Percentiles rank a stretch among this genome's conserved stretches.
phyloP scores from a whole-genome alignment of 2,329 filamentous ascomycete species.

The Pseudogymnoascus sp. region DNA sequence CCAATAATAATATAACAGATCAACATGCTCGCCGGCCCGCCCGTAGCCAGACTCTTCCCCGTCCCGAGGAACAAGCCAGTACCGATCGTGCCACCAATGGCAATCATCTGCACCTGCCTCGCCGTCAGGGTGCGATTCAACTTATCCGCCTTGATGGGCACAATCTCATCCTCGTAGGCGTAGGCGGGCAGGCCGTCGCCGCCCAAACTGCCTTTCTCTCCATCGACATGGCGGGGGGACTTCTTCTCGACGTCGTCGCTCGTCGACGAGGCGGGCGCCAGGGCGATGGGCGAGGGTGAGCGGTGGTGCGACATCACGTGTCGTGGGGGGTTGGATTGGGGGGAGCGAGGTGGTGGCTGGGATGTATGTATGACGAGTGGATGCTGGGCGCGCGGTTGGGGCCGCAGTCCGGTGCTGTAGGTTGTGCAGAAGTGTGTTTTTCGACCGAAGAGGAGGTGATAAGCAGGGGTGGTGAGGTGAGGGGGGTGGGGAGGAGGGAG shows the following conservation, averaged over 20 bases:
- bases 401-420: background rate
- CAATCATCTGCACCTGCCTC: slow-evolving; percentile 62
- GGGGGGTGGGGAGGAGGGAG: background rate
- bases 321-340: background rate
- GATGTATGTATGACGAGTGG: background rate
- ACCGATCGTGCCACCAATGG: slow-evolving; percentile 51
- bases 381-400: background rate
- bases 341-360: background rate
- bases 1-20: slow-evolving; percentile 50
- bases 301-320: background rate
- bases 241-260: background rate
- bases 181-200: background rate
- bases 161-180: background rate
- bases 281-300: background rate
- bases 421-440: background rate
- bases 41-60: slow-evolving; percentile 50
- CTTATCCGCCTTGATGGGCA: slow-evolving; percentile 31
- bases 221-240: background rate
- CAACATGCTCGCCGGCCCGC: slow-evolving; percentile 51
- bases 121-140: slow-evolving; percentile 48
- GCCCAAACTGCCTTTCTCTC: background rate
- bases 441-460: background rate
- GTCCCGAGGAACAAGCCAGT: slow-evolving; percentile 57
- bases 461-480: background rate
- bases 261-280: background rate